Base-by-base conservation (phyloP, 495 filamentous ascomycete genomes). In the Xylaria nigripes region DNA sequence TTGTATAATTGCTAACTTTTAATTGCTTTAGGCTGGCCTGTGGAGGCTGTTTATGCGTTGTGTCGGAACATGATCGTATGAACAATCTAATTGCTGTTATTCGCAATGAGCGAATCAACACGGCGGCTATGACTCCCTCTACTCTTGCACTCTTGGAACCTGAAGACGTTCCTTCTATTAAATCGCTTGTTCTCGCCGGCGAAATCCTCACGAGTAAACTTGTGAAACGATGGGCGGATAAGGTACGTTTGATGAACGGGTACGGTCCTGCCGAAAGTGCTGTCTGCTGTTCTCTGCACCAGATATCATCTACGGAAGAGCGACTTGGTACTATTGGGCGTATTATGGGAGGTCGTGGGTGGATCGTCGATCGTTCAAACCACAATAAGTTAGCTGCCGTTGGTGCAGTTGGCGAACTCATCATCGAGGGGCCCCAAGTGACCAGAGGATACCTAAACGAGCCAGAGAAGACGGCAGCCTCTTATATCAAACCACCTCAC, bases 371-470 rank as follows among this genome's bases (percentile, higher is more conserved):
- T 13, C 50, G 47, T 12, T 43, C n/a, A 1, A 52, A 62, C 7
- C 41, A 41, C 16, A 40, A 36, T 18, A 48, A 49, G 16, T 57
- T 64, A 18, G 48, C 45, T 3, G 51, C 61, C 6, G 46, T 67
- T 1, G 61, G 59, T 4, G 72, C 72, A 16, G 70, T 79, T 30
- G 80, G 80, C 1, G 79, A 83, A 55, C 67, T 83, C 15, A 66
- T 73, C 0, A 62, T 82, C 12, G 75, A 76, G 55, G 78, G 77
- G 0, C 70, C 73, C 5, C 51, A 72, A 1, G 59, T 81, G 16
- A 75, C 77, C 1, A 61, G 78, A 22, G 77, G 75, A 53, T 84
- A 83, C 36, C 61, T 82, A 9, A 72, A 76, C 29, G 75, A 80
- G 27, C 70, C 68, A 0, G 71, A 72, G 22, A 78, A 80, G 59